Evolutionary conservation across 2,329 filamentous ascomycete genomes (phyloP), one percentile per base, ranked within the genome.

Genomic region (Hymenoscyphus salicellus): DNA sequence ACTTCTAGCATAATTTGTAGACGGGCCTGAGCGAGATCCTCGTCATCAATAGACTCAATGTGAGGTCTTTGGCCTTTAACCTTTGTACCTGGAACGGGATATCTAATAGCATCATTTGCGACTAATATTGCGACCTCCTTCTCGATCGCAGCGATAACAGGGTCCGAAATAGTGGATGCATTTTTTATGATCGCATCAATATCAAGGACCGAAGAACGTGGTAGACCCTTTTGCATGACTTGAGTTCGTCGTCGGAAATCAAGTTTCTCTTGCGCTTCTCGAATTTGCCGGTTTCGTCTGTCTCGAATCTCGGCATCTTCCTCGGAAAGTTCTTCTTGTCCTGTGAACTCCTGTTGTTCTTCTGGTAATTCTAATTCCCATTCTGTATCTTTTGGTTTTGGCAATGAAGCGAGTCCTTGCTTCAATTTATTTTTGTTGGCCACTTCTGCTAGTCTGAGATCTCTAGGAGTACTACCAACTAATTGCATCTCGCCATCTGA

Each of bases 301-400:
- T 98, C 95, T 41, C 91, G 86, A 69, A 93, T 87, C 17, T 91
- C 92, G 0, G 82, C 80, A 68, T 84, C 83, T 71, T 85, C 83
- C 66, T 86, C 85, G n/a, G 79, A 80, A 7, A 84, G 74, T 60
- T 88, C 82, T 55, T 83, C 80, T 2, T 76, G 76, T 2, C 75
- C 73, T 20, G 76, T 77, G 2, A 79, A 73, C 70, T 95, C 91
- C 66, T 85, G 81, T 68, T 90, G 83, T 68, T 97, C 93, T 49
- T 96, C 92, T 0, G 94, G 94, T 38, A 96, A 80, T 75, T 97
- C 94, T 56, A 98, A 86, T 71, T 98, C 95, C 89, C 92, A 98
- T 70, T 97, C 93, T 0, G 87, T 90, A 74, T 97, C 92, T 74
- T 96, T 97, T 0, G 95, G 95, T 74, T 91, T 96, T 0, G 95